A percentile compares a stretch with the other conserved stretches of the same genome.
phyloP scores from a whole-genome alignment of 208 protist genomes.

The Leishmania aethiopica region DNA sequence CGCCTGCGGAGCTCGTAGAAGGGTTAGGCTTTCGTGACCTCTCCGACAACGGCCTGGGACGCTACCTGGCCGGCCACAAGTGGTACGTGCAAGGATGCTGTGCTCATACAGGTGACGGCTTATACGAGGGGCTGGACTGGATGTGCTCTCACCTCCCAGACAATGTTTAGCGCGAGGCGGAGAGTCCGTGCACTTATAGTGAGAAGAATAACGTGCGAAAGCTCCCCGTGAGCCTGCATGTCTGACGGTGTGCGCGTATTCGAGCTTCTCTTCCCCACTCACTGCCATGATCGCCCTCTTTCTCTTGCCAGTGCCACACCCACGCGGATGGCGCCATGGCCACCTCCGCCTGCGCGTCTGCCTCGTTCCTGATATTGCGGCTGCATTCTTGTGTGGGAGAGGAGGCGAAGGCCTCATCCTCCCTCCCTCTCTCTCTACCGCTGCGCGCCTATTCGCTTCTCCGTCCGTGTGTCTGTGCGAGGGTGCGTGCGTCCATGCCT shows the following conservation, averaged over 20 bases:
- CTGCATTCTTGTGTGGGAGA: background rate
- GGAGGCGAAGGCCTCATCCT: background rate
- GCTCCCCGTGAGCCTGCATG: background rate
- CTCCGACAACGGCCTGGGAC: constrained; percentile 34
- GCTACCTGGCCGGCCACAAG: constrained; percentile 44
- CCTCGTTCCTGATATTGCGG: constrained; percentile 70
- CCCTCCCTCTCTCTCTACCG: constrained; percentile 87
- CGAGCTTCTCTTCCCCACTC: background rate
- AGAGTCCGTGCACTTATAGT: background rate
- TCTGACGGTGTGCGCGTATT: background rate
- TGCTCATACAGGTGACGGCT: constrained; percentile 94
- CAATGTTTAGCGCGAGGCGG: background rate
- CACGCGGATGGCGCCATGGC: background rate
- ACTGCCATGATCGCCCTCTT: background rate
- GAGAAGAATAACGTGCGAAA: background rate
- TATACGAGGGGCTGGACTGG: constrained; percentile 98
- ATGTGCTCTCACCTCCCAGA: constrained; percentile 81
- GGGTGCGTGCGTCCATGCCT: constrained; percentile 1
- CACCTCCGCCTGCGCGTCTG: background rate
- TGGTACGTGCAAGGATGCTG: constrained; percentile 97
- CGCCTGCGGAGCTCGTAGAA: constrained; percentile 63
- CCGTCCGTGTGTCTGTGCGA: background rate
- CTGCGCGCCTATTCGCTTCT: constrained; percentile 12
- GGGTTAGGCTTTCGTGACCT: constrained; percentile 53
- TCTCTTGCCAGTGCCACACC: background rate